Conservation (phyloP, 768 basidiomycete genomes). For the Austroboletus festivus region DNA sequence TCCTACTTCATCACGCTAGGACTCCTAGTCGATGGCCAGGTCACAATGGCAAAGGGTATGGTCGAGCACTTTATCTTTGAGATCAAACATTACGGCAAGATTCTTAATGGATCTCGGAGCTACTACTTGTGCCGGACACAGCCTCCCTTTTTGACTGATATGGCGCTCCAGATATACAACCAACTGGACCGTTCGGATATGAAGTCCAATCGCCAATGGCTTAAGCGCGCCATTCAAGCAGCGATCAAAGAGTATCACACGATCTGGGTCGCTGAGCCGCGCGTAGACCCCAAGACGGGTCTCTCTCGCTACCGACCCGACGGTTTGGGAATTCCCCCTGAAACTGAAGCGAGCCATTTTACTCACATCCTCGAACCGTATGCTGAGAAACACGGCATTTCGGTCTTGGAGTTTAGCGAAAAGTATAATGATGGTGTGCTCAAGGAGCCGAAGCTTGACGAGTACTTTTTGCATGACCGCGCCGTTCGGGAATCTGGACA, state of each 20-base stretch:
- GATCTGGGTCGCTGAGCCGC: constrained; percentile 92
- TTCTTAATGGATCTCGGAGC: constrained; percentile 92
- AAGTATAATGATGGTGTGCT: constrained; percentile 86
- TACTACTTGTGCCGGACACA: constrained; percentile 95
- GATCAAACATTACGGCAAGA: constrained; percentile 97
- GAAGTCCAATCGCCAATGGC: constrained; percentile 78
- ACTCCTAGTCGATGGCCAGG: constrained; percentile 90
- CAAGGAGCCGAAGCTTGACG: constrained; percentile 86
- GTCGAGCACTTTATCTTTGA: constrained; percentile 99
- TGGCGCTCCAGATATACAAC: constrained; percentile 97
- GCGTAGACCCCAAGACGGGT: constrained; percentile 92
- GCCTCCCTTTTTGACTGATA: constrained; percentile 97
- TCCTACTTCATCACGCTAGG: constrained; percentile 94
- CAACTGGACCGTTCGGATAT: constrained; percentile 85
- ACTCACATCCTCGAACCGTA: constrained; percentile 96
- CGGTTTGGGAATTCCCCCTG: constrained; percentile 94
- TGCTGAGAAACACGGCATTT: constrained; percentile 87
- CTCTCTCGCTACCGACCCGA: constrained; percentile 93
- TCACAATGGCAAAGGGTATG: constrained; percentile 94
- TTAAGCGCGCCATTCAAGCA: constrained; percentile 93
- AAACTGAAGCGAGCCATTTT: constrained; percentile 98
- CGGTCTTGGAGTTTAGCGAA: constrained; percentile 94
- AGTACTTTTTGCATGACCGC: constrained; percentile 97
- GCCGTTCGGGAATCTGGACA: constrained; percentile 95
- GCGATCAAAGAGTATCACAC: constrained; percentile 99